Base-by-base conservation (phyloP, 179 eudicot genomes). In the Spergularia azorica region DNA sequence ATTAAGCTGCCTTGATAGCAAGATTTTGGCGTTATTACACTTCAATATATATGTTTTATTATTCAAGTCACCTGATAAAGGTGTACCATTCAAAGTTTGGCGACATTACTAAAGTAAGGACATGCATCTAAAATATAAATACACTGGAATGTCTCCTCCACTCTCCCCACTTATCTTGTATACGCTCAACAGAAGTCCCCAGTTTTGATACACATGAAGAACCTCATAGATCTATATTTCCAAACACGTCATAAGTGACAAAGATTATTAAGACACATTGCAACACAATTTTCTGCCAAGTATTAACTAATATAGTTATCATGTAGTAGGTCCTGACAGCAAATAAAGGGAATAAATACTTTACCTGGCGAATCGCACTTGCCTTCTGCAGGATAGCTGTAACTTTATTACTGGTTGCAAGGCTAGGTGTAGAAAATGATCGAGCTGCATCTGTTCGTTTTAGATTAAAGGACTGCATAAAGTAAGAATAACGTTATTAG, bases 351-450 rank as follows among this genome's bases (percentile, higher is more conserved):
- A 38, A 57, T 18, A 57, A 18, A 10, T 13, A 50, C 5, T 73
- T 15, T 83, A 95, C 99, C 99, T 89, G 89, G 83, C 99, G 97
- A 70, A 95, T 91, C 63, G 95, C 97, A 70, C 82, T 89, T 43
- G 97, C 99, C 87, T 93, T 95, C 84, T 90, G 85, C 73, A 95
- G 73, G 81, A 95, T 90, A 80, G 97, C 97, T 36, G 95, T 87
- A 74, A 91, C 84, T 83, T 86, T 84, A 71, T 79, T 78, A 67
- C 72, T 83, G 76, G 91, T 59, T 26, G 88, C 68, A 43, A 76
- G 77, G 21, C 70, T 83, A 13, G 91, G 77, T 46, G 87, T 72
- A 11, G 73, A 66, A 2, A 77, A 63, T 82, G 92, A 80, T 69
- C 80, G 89, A 66, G 86, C 76, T 8, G 86, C 71, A 55, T 70